These are phyloP conservation scores for Paraphaeosphaeria sporulosa DNA, from an alignment of 2,329 filamentous ascomycete genomes.

Conservation along the genomic window DNA sequence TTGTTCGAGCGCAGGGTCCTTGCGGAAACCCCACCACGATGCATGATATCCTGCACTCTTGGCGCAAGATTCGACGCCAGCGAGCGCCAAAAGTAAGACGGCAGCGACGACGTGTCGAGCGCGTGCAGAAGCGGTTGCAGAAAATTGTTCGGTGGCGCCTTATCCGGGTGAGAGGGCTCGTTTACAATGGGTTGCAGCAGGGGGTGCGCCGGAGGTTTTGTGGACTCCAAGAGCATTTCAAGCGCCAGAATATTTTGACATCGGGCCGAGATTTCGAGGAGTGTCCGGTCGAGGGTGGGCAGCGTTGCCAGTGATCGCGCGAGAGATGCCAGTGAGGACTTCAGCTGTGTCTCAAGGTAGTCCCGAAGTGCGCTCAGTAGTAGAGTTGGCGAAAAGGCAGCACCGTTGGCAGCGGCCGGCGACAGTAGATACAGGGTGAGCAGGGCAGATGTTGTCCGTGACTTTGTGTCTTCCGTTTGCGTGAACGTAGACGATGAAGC, in stretches of 20 bases:
- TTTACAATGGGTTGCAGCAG: conserved; percentile 56
- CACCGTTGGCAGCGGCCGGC: conserved; percentile 63
- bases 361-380: conserved; percentile 79
- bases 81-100: conserved; percentile 92
- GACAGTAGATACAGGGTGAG: conserved; percentile 83
- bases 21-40: conserved; percentile 82
- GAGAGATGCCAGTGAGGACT: conserved; percentile 78
- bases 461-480: conserved; percentile 76
- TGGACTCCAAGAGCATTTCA: conserved; percentile 75
- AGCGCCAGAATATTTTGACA: conserved; percentile 94
- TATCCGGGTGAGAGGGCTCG: neutral
- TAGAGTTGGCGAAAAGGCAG: conserved; percentile 64
- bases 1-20: conserved; percentile 80
- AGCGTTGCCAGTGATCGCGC: conserved; percentile 79
- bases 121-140: conserved; percentile 75
- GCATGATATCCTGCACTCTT: conserved; percentile 84
- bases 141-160: conserved; percentile 57
- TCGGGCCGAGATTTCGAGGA: conserved; percentile 80
- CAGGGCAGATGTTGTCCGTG: conserved; percentile 76
- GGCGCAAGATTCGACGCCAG: conserved; percentile 79
- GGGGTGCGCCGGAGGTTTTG: conserved; percentile 73
- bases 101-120: conserved; percentile 87
- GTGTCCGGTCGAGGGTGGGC: conserved; percentile 80
- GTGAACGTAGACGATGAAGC: conserved; percentile 59
- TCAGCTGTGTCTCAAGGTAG: conserved; percentile 82